These are phyloP conservation scores for Populus euphratica DNA, from an alignment of 345 rosid genomes.

Conservation along the genomic window DNA sequence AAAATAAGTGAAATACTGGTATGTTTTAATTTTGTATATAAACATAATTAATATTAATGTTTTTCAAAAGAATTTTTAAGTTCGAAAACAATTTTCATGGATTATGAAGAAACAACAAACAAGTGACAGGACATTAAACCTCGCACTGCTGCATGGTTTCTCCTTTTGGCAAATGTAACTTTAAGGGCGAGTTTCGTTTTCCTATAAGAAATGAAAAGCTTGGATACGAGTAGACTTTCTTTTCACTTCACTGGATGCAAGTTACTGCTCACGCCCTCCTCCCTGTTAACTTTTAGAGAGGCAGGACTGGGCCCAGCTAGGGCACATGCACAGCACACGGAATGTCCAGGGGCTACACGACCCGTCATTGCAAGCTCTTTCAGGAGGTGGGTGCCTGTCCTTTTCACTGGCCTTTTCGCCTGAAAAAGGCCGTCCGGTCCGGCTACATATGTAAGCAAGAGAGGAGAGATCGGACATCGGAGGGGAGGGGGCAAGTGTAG, in stretches of 20 bases:
- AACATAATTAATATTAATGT: too few species aligned
- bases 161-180: not conserved
- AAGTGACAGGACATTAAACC: too few species aligned
- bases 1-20: too few species aligned
- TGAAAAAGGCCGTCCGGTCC: not conserved
- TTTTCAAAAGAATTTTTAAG: too few species aligned
- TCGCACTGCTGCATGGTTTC: too few species aligned
- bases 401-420: slow-evolving; percentile 38
- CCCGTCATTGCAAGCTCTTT: slow-evolving; percentile 23
- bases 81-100: too few species aligned
- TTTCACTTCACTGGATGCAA: not conserved
- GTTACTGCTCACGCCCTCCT: not conserved
- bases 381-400: slow-evolving; percentile 26
- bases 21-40: too few species aligned
- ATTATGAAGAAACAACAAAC: too few species aligned
- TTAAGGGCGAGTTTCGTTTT: not conserved
- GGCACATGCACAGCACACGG: not conserved
- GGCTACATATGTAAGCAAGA: not conserved
- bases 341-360: too few species aligned
- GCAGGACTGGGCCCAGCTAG: not conserved
- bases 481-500: slow-evolving; percentile 8
- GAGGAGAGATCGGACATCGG: not conserved
- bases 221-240: not conserved
- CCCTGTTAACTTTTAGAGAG: slow-evolving; percentile 7
- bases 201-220: not conserved